Evolutionary conservation across 2,329 filamentous ascomycete species (phyloP).

Genomic region (Eurotiales sp.): DNA sequence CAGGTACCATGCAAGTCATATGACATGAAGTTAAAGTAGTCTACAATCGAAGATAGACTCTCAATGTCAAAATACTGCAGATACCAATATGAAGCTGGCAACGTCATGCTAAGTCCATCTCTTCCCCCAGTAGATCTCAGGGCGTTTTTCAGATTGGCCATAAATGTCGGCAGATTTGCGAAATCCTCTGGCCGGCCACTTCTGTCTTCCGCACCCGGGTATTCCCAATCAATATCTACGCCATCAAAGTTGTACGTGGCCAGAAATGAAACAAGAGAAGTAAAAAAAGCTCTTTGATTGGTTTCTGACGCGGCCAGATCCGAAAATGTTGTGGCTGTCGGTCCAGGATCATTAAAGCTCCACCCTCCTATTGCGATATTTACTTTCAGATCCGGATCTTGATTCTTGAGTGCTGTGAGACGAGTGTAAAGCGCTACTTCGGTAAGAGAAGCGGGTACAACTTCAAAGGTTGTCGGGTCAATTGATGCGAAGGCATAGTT

Average conservation of each 20-base stretch:
- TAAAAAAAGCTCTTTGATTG: conserved; percentile 32
- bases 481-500: conserved; percentile 38
- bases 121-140: neutral
- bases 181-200: conserved; percentile 7
- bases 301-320: conserved; percentile 16
- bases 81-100: conserved; percentile 16
- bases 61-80: conserved; percentile 26
- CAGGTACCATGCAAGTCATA: conserved; percentile 24
- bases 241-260: conserved; percentile 20
- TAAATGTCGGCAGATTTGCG: conserved; percentile 7
- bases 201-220: neutral
- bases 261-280: conserved; percentile 14
- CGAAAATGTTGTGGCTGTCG: neutral
- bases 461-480: conserved; percentile 28
- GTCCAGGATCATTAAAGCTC: conserved; percentile 12
- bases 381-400: conserved; percentile 24
- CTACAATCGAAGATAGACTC: neutral
- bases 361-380: conserved; percentile 24
- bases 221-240: conserved; percentile 22
- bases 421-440: conserved; percentile 17
- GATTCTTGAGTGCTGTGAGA: conserved; percentile 31
- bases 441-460: conserved; percentile 22
- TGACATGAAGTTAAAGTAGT: conserved; percentile 10
- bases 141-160: conserved; percentile 5
- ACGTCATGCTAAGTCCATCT: conserved; percentile 4